phyloP scores from a whole-genome alignment of 1,139 yeast species.

The Kurtzmaniella quercitrusa region DNA sequence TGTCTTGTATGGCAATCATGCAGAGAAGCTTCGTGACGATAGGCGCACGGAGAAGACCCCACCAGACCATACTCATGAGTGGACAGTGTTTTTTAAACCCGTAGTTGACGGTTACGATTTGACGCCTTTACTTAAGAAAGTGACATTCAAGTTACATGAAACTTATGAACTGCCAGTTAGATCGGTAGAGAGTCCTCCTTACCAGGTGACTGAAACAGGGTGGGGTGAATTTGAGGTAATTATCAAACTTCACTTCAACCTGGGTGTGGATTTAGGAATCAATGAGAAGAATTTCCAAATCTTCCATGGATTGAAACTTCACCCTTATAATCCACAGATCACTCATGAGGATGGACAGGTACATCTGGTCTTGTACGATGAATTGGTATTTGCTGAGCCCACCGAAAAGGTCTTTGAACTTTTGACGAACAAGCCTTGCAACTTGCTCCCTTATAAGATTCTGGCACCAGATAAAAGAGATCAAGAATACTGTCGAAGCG shows the following conservation, averaged over 20 bases:
- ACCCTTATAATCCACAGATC: constrained; percentile 69
- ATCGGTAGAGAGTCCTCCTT: constrained; percentile 84
- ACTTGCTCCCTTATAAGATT: constrained; percentile 61
- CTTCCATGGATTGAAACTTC: constrained; percentile 86
- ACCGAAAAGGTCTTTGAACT: constrained; percentile 82
- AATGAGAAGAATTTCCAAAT: constrained; percentile 84
- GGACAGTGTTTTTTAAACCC: constrained; percentile 93
- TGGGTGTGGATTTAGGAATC: constrained; percentile 60
- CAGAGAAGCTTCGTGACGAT: constrained; percentile 64
- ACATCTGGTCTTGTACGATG: constrained; percentile 79
- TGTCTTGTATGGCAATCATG: constrained; percentile 81
- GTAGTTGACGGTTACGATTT: constrained; percentile 74
- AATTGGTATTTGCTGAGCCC: constrained; percentile 92
- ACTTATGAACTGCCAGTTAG: constrained; percentile 86
- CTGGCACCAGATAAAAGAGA: constrained; percentile 39
- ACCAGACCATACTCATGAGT: constrained; percentile 85
- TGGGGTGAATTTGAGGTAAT: constrained; percentile 99
- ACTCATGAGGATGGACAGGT: constrained; percentile 42
- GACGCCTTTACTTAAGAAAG: constrained; percentile 80
- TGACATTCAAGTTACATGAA: constrained; percentile 91
- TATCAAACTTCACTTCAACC: constrained; percentile 78
- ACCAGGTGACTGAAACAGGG: constrained; percentile 94
- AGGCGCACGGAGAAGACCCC: constrained; percentile 70
- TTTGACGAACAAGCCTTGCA: constrained; percentile 72
- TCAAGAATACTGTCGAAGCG: constrained; percentile 40